Base-by-base conservation (phyloP, 805 yeast species). In the Yamadazyma nakazawae region DNA sequence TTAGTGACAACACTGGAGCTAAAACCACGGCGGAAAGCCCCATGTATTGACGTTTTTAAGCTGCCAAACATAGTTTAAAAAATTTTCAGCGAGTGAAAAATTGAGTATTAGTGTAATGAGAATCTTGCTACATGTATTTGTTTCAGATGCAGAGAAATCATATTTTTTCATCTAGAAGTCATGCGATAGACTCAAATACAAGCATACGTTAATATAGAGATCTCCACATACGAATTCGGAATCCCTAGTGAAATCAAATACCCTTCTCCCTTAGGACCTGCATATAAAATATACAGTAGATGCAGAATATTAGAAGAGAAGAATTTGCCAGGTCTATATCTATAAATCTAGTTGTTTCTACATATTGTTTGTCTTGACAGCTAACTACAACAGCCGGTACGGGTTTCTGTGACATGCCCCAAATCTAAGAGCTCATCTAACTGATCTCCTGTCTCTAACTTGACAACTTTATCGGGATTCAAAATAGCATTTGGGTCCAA, bases 391-490 rank as follows among this genome's bases (percentile, higher is more conserved):
- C 56, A 51, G 17, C 54, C 52, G 2, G 44, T 44, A 13, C 45
- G 47, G 12, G 34, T 31, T 34, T 58, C 61, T 9, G 45, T 40
- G 11, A 59, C 25, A 40, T 58, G 58, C 1, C 74, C 75, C 32
- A 55, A 54, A 24, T 65, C 63, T 43, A 70, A 50, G 50, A 64
- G 54, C 43, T 59, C 66, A 49, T 71, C 76, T 50, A 70, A 55
- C 12, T 55, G 46, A 31, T 71, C 76, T 5, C 53, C 50, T 2
- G 69, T 67, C 48, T 73, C 78, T 17, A 70, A 64, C 50, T 60
- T 65, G 47, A 73, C 60, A 25, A 73, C 61, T 55, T 73, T 73
- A 47, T 73, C 78, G 2, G 78, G 78, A 45, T 73, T 73, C 59
- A 73, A 63, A 43, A 73, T 70, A 25, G 70, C 61, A 36, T 67